Evolutionary conservation across 257 asterid genomes (phyloP).

Genomic region (Solanum chmielewskii): DNA sequence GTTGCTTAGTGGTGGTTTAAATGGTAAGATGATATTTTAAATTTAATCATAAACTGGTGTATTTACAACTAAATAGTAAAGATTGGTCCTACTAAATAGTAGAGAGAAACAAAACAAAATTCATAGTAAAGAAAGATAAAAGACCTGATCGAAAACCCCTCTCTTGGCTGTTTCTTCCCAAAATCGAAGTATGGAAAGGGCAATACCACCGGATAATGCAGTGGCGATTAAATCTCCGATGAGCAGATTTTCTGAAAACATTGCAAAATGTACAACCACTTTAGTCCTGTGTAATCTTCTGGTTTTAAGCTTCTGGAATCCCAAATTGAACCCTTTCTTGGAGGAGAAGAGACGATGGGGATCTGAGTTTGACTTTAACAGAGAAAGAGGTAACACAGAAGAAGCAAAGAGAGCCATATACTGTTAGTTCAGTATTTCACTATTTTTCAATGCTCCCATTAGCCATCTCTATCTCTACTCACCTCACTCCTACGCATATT

Average conservation of each 20-base stretch:
- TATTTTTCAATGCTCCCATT: background rate
- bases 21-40: background rate
- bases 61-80: background rate
- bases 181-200: constrained; percentile 20
- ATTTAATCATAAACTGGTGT: background rate
- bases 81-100: background rate
- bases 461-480: background rate
- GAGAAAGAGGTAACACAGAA: background rate
- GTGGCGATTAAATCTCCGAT: constrained; percentile 23
- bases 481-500: background rate
- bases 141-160: constrained; percentile 27
- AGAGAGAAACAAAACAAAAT: background rate
- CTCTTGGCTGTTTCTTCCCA: constrained; percentile 33
- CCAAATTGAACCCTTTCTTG: background rate
- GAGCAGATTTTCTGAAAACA: constrained; percentile 17
- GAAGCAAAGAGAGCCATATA: background rate
- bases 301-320: background rate
- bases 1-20: background rate
- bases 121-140: background rate
- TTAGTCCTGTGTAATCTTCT: background rate
- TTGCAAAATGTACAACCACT: constrained; percentile 2
- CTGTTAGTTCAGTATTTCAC: background rate
- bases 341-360: background rate
- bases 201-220: constrained; percentile 18
- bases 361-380: background rate